These are phyloP conservation scores for Neocallimastix lanati DNA, from an alignment of 192 early-diverging fungal species.

Conservation along the genomic window DNA sequence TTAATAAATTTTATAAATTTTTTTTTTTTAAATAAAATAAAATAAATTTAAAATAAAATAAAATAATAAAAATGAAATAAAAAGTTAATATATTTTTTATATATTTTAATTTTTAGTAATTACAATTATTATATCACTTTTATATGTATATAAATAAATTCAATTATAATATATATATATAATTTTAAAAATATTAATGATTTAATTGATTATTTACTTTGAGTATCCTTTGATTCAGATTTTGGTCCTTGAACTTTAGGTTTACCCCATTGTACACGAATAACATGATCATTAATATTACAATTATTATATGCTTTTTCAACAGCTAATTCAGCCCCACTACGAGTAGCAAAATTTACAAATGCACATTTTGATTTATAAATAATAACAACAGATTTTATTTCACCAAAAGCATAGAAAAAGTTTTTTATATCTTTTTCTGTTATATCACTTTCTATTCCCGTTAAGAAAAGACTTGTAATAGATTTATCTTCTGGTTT, in stretches of 20 bases:
- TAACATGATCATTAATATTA: slow-evolving; percentile 44
- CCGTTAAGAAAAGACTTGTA: slow-evolving; percentile 72
- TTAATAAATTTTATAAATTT: too few species aligned
- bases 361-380: slow-evolving; percentile 73
- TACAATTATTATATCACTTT: too few species aligned
- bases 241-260: slow-evolving; percentile 51
- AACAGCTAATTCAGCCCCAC: slow-evolving; percentile 65
- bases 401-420: slow-evolving; percentile 74
- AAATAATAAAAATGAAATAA: too few species aligned
- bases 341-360: slow-evolving; percentile 65
- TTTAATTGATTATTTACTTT: slow-evolving; percentile 1
- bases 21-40: too few species aligned
- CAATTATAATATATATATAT: too few species aligned
- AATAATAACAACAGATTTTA: slow-evolving; percentile 69
- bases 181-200: too few species aligned
- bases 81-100: too few species aligned
- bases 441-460: slow-evolving; percentile 49
- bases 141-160: too few species aligned
- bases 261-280: slow-evolving; percentile 73
- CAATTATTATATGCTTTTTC: slow-evolving; percentile 48
- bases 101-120: too few species aligned
- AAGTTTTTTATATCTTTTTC: slow-evolving; percentile 50
- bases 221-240: slow-evolving; percentile 7
- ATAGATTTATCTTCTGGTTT: slow-evolving; percentile 66
- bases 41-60: too few species aligned